phyloP scores from a whole-genome alignment of 192 early-diverging fungal genomes.

The Kappamyces sp. region DNA sequence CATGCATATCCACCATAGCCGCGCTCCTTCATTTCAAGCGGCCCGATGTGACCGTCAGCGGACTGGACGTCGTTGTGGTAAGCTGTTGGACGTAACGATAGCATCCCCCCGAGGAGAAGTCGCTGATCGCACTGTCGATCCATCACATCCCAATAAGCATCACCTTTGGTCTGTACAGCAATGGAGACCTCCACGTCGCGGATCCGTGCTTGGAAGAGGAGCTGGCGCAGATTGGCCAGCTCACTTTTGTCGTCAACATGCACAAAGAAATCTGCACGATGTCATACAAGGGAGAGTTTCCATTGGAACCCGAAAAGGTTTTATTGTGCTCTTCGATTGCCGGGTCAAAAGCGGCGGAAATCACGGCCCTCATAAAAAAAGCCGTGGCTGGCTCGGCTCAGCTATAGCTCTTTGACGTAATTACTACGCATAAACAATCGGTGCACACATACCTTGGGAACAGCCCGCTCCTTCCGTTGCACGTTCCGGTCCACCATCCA shows the following conservation, averaged over 20 bases:
- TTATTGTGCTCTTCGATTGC: slow-evolving; percentile 76
- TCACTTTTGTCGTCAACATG: slow-evolving; percentile 85
- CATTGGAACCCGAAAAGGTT: slow-evolving; percentile 70
- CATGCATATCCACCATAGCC: slow-evolving; percentile 82
- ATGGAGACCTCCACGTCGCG: slow-evolving; percentile 56
- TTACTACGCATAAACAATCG: background rate
- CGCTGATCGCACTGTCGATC: slow-evolving; percentile 89
- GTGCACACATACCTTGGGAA: slow-evolving; percentile 39
- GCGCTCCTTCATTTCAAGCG: slow-evolving; percentile 86
- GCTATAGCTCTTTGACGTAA: background rate
- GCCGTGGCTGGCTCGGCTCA: background rate
- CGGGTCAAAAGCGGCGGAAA: background rate
- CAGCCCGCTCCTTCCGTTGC: slow-evolving; percentile 42
- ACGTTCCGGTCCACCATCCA: slow-evolving; percentile 49
- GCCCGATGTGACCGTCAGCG: slow-evolving; percentile 93
- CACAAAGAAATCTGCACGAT: slow-evolving; percentile 91
- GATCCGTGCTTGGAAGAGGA: slow-evolving; percentile 83
- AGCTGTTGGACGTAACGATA: slow-evolving; percentile 33
- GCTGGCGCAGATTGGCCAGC: slow-evolving; percentile 70
- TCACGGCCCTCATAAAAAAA: background rate
- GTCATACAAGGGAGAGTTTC: slow-evolving; percentile 78
- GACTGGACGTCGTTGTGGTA: slow-evolving; percentile 83
- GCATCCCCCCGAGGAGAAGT: slow-evolving; percentile 81
- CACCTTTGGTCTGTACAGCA: slow-evolving; percentile 88
- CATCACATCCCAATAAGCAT: slow-evolving; percentile 94